Conservation (phyloP, 2,329 filamentous ascomycete species). For the Aspergillus ruber region DNA sequence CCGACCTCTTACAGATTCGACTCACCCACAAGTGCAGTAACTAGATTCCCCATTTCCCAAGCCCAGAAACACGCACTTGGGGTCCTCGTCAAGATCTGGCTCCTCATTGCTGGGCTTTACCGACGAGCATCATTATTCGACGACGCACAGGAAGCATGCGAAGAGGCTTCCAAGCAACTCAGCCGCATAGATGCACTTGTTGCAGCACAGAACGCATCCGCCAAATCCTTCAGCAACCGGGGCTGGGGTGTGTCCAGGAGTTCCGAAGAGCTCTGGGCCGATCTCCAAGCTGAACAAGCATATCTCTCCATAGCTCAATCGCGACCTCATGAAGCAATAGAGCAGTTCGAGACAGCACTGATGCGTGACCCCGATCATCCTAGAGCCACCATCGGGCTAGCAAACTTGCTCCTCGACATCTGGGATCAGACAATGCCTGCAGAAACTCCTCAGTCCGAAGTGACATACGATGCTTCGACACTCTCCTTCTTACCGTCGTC, state of each 20-base stretch:
- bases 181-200: slow-evolving; percentile 63
- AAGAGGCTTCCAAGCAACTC: slow-evolving; percentile 74
- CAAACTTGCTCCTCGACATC: slow-evolving; percentile 78
- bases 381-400: slow-evolving; percentile 71
- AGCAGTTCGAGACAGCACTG: slow-evolving; percentile 75
- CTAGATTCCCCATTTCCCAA: slow-evolving; percentile 46
- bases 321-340: slow-evolving; percentile 61
- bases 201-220: slow-evolving; percentile 55
- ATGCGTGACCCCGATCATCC: slow-evolving; percentile 74
- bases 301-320: slow-evolving; percentile 58
- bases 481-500: slow-evolving; percentile 17
- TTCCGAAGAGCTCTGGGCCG: slow-evolving; percentile 76
- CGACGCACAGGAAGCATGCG: slow-evolving; percentile 71
- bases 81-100: slow-evolving; percentile 73
- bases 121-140: slow-evolving; percentile 71
- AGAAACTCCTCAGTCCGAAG: slow-evolving; percentile 25
- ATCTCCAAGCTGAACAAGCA: slow-evolving; percentile 74
- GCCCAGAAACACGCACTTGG: slow-evolving; percentile 51
- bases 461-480: slow-evolving; percentile 21
- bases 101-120: slow-evolving; percentile 84
- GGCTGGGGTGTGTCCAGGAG: slow-evolving; percentile 77
- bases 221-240: slow-evolving; percentile 55
- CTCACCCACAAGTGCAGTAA: slow-evolving; percentile 36
- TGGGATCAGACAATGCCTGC: slow-evolving; percentile 52
- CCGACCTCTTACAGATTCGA: slow-evolving; percentile 31